Percentiles rank a stretch among this genome's conserved stretches.
Conservation (phyloP, 495 filamentous ascomycete species). For the Aspergillus sclerotioniger region DNA sequence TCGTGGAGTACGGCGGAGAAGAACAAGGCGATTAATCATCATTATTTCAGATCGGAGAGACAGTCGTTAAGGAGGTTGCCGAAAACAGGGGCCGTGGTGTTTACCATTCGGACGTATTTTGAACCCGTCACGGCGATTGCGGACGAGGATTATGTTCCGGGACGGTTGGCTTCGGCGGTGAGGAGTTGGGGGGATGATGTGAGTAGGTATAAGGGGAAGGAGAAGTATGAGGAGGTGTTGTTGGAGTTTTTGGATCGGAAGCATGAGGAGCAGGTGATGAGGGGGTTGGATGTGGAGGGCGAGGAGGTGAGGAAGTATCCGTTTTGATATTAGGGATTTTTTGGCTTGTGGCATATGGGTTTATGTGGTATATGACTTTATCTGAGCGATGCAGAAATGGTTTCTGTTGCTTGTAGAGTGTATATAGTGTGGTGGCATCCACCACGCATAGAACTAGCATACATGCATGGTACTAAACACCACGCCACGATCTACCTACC, state of each 20-base stretch:
- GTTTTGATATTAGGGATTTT: conserved; percentile 16
- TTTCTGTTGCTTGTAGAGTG: no score
- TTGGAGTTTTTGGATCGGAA: conserved; percentile 79
- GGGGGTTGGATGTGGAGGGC: conserved; percentile 58
- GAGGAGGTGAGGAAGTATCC: conserved; percentile 58
- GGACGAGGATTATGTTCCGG: conserved; percentile 69
- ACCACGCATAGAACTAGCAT: no score
- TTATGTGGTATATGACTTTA: no score
- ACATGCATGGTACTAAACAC: no score
- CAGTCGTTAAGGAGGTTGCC: conserved; percentile 75
- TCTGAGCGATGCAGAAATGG: no score
- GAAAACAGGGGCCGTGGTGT: conserved; percentile 70
- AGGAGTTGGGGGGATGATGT: conserved; percentile 89
- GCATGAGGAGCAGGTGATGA: conserved; percentile 71
- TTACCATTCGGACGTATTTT: conserved; percentile 80
- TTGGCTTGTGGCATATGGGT: no score
- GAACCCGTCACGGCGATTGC: conserved; percentile 64
- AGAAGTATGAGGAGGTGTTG: conserved; percentile 73
- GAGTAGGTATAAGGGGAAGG: conserved; percentile 77
- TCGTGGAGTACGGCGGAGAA: conserved; percentile 79
- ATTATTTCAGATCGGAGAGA: conserved; percentile 78
- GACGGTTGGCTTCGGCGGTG: conserved; percentile 67
- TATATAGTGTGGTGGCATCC: no score
- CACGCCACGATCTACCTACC: no score
- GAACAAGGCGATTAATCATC: conserved; percentile 69